These are phyloP conservation scores for Umbelopsis isabellina DNA, from an alignment of 192 early-diverging fungal species.

Conservation along the genomic window DNA sequence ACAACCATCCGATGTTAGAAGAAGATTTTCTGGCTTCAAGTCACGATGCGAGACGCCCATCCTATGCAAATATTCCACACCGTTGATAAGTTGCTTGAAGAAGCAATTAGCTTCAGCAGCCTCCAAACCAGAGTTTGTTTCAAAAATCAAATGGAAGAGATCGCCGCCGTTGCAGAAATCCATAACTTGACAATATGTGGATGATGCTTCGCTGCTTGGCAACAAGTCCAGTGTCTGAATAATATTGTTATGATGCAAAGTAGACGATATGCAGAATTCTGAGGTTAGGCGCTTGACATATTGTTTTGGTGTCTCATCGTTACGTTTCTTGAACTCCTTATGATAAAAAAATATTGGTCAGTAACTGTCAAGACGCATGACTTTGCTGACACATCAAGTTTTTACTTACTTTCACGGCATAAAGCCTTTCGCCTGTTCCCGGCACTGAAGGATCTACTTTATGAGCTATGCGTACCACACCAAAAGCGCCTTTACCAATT, in stretches of 20 bases:
- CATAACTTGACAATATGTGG: constrained; percentile 72
- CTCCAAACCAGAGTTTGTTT: constrained; percentile 57
- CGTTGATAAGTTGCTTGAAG: constrained; percentile 77
- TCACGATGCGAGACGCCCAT: constrained; percentile 84
- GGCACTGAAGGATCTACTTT: constrained; percentile 37
- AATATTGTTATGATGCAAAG: constrained; percentile 76
- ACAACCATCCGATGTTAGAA: constrained; percentile 63
- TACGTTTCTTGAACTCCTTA: constrained; percentile 87
- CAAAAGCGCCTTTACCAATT: constrained; percentile 50
- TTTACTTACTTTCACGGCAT: constrained; percentile 47
- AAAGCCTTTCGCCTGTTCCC: constrained; percentile 35
- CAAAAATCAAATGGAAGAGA: constrained; percentile 72
- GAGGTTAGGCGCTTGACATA: constrained; percentile 61
- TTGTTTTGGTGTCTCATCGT: constrained; percentile 50
- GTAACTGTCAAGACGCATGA: not conserved
- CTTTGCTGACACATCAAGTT: not conserved
- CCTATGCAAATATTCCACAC: constrained; percentile 77
- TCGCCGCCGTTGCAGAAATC: constrained; percentile 86
- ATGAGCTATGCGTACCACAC: constrained; percentile 45
- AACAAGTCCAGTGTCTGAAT: constrained; percentile 79
- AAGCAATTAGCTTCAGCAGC: constrained; percentile 59
- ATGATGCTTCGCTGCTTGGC: constrained; percentile 64
- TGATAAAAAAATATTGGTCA: not conserved
- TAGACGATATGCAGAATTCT: constrained; percentile 85
- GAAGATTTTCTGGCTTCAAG: constrained; percentile 87